Percentiles rank a stretch among this genome's conserved stretches.
These are phyloP conservation scores for Botrytis galanthina DNA, from an alignment of 2,329 filamentous ascomycete genomes.

Conservation along the genomic window DNA sequence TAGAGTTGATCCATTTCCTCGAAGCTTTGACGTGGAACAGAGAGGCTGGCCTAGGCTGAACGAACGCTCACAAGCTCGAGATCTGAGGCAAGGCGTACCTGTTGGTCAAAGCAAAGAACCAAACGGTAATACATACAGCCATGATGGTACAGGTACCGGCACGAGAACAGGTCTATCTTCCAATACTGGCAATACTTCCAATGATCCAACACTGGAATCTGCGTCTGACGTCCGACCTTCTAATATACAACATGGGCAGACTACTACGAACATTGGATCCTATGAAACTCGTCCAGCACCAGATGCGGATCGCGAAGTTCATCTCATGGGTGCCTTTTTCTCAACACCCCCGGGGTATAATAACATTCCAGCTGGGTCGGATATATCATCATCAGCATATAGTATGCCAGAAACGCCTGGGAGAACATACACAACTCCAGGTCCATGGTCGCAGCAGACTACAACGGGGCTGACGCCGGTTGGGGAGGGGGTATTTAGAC, in stretches of 20 bases:
- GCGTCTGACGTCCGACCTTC: slow-evolving; percentile 43
- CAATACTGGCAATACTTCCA: slow-evolving; percentile 41
- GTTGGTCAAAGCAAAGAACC: slow-evolving; percentile 1
- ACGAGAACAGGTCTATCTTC: slow-evolving; percentile 32
- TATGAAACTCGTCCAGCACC: slow-evolving; percentile 54
- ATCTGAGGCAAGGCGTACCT: neutral
- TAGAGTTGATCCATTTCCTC: slow-evolving; percentile 17
- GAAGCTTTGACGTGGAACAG: slow-evolving; percentile 17
- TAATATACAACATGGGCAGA: slow-evolving; percentile 29
- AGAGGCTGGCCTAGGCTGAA: slow-evolving; percentile 27
- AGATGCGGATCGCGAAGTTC: slow-evolving; percentile 25
- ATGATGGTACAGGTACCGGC: slow-evolving; percentile 43
- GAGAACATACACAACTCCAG: neutral
- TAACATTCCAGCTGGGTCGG: slow-evolving; percentile 25
- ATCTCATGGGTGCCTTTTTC: slow-evolving; percentile 37
- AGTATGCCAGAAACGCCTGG: slow-evolving; percentile 40
- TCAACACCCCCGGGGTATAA: slow-evolving; percentile 27
- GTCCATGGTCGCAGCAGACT: slow-evolving; percentile 38
- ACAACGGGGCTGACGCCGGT: slow-evolving; percentile 52
- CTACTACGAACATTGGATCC: slow-evolving; percentile 45
- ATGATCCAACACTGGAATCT: slow-evolving; percentile 59
- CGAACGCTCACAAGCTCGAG: slow-evolving; percentile 11
- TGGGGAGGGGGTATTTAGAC: slow-evolving; percentile 55
- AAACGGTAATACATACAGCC: slow-evolving; percentile 20
- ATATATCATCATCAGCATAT: slow-evolving; percentile 39